A percentile compares a stretch with the other conserved stretches of the same genome.
Evolutionary conservation across 2,329 filamentous ascomycete genomes (phyloP).

Genomic region (Leptosphaerulina australis): DNA sequence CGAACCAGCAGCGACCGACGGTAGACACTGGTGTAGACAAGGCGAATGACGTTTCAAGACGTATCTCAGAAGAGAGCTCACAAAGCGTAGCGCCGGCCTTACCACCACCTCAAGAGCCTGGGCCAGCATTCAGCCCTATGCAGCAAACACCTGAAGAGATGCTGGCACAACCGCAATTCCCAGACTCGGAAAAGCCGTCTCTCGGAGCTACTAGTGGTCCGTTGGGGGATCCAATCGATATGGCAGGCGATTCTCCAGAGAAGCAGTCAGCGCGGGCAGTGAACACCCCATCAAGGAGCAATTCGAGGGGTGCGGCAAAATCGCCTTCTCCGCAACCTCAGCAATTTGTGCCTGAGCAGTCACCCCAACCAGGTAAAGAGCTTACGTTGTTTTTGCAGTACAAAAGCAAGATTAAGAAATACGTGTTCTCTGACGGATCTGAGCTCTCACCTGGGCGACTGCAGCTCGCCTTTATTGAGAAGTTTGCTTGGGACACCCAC

Average conservation of each 20-base stretch:
- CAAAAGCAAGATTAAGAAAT: constrained; percentile 96
- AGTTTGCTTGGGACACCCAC: constrained; percentile 98
- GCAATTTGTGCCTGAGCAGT: constrained; percentile 58
- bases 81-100: constrained; percentile 48
- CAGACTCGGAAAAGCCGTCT: constrained; percentile 35
- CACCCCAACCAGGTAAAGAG: constrained; percentile 80
- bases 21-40: constrained; percentile 69
- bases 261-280: constrained; percentile 30
- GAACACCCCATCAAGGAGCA: constrained; percentile 34
- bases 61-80: constrained; percentile 68
- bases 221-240: constrained; percentile 40
- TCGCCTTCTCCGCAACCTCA: constrained; percentile 50
- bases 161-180: constrained; percentile 51
- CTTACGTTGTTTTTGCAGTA: constrained; percentile 95
- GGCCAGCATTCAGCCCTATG: constrained; percentile 41
- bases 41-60: constrained; percentile 49
- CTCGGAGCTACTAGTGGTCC: constrained; percentile 47
- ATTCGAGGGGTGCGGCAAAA: constrained; percentile 41
- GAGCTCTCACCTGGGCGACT: constrained; percentile 86
- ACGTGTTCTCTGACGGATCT: constrained; percentile 82
- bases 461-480: constrained; percentile 97
- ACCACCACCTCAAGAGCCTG: constrained; percentile 41
- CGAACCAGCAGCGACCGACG: constrained; percentile 53
- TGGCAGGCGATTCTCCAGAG: constrained; percentile 31
- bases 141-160: constrained; percentile 71